Evolutionary conservation across 129 eudicot genomes (phyloP).

Genomic region (Ambrosia artemisiifolia): DNA sequence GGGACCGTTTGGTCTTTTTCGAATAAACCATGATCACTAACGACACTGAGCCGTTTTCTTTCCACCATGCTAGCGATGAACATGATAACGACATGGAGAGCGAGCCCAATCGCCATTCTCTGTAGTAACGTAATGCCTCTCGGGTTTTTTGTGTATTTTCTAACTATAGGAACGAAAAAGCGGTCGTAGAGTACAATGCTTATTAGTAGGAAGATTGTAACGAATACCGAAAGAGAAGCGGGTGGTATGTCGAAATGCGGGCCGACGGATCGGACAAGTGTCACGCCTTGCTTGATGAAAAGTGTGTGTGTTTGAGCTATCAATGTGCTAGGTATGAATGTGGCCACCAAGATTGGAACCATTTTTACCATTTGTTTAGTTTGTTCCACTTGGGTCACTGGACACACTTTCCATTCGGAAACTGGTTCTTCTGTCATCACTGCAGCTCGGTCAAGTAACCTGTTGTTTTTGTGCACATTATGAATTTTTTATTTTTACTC

Average conservation of each 20-base stretch:
- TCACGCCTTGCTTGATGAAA: conserved; percentile 84
- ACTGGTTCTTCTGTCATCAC: conserved; percentile 42
- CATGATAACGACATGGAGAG: conserved; percentile 66
- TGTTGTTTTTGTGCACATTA: conserved; percentile 15
- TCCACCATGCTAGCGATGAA: conserved; percentile 55
- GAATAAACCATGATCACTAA: conserved; percentile 51
- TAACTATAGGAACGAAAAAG: conserved; percentile 44
- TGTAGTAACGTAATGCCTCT: conserved; percentile 87
- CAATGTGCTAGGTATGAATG: conserved; percentile 70
- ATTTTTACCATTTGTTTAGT: conserved; percentile 75
- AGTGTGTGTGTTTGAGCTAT: conserved; percentile 72
- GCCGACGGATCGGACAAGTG: conserved; percentile 51
- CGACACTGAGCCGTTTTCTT: conserved; percentile 52
- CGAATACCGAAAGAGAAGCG: conserved; percentile 61
- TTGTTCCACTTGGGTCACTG: conserved; percentile 83
- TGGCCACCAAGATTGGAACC: conserved; percentile 65
- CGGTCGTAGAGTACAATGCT: conserved; percentile 68
- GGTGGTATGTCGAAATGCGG: conserved; percentile 60
- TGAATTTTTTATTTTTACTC: neutral
- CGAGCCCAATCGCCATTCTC: conserved; percentile 70
- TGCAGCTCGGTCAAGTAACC: conserved; percentile 70
- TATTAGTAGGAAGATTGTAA: conserved; percentile 64
- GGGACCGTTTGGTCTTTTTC: conserved; percentile 53
- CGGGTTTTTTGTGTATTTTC: conserved; percentile 71
- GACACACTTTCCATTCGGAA: conserved; percentile 50